phyloP scores from a whole-genome alignment of 148 eudicot species.

The Rhododendron williamsianum region DNA sequence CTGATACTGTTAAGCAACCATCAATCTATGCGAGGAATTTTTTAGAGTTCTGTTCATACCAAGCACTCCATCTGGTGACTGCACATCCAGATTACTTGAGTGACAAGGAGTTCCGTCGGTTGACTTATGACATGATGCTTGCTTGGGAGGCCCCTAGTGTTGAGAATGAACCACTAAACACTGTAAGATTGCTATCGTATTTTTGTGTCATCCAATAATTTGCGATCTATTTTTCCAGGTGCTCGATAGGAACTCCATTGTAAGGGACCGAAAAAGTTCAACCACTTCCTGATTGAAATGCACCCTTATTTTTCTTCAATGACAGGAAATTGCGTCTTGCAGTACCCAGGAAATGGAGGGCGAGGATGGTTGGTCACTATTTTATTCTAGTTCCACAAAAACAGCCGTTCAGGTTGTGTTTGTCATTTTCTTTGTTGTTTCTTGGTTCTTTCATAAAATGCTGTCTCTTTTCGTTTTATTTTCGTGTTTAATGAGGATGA shows the following conservation, averaged over 20 bases:
- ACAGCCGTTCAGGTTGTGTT: conserved; percentile 72
- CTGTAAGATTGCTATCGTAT: conserved; percentile 30
- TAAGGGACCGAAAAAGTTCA: neutral
- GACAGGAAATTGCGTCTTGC: conserved; percentile 40
- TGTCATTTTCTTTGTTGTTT: conserved; percentile 7
- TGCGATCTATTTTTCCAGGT: neutral
- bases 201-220: neutral
- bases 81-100: conserved; percentile 46
- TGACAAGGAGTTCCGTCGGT: conserved; percentile 63
- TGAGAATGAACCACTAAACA: conserved; percentile 27
- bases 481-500: neutral
- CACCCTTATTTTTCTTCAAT: conserved; percentile 4
- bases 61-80: conserved; percentile 36
- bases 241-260: neutral
- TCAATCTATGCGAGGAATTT: conserved; percentile 46
- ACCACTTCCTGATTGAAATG: neutral
- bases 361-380: conserved; percentile 77
- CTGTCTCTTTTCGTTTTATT: neutral
- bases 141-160: conserved; percentile 71
- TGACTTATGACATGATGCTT: conserved; percentile 81
- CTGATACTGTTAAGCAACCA: conserved; percentile 34
- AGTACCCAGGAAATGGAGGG: conserved; percentile 48
- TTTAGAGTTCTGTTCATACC: conserved; percentile 64
- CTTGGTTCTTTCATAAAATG: neutral
- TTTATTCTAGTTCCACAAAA: conserved; percentile 63